Evolutionary conservation across 352 stramenopile genomes (phyloP).

Genomic region (Phytophthora pistaciae): DNA sequence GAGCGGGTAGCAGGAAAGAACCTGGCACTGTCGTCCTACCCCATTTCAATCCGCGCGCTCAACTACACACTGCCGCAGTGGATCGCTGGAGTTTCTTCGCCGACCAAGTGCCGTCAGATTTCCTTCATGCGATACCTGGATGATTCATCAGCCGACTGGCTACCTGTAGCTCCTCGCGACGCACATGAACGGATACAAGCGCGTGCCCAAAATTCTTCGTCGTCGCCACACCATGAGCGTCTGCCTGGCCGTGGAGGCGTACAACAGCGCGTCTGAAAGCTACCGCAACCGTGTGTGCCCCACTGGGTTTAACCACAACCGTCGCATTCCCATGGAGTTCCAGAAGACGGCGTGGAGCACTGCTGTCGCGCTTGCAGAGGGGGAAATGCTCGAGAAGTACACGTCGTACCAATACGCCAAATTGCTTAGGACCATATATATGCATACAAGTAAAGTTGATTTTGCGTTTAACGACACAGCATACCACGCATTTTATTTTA

Average conservation of each 20-base stretch:
- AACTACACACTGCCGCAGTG: conserved; percentile 83
- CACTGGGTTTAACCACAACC: conserved; percentile 77
- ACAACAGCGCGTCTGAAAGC: conserved; percentile 69
- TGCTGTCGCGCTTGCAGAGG: conserved; percentile 53
- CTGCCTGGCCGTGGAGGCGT: conserved; percentile 69
- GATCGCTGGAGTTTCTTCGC: conserved; percentile 86
- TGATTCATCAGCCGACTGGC: conserved; percentile 60
- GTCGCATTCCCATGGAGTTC: conserved; percentile 69
- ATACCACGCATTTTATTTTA: too few species aligned
- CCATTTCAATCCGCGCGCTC: conserved; percentile 74
- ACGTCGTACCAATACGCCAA: too few species aligned
- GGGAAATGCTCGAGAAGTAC: too few species aligned
- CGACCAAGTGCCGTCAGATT: conserved; percentile 61
- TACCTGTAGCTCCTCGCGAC: conserved; percentile 77
- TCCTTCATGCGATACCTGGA: conserved; percentile 78
- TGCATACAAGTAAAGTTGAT: too few species aligned
- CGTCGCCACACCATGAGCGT: conserved; percentile 83
- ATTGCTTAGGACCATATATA: too few species aligned
- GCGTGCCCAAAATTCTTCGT: conserved; percentile 80
- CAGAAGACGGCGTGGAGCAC: conserved; percentile 49
- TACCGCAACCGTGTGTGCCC: conserved; percentile 67
- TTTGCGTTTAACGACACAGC: too few species aligned
- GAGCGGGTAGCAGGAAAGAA: conserved; percentile 39
- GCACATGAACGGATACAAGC: conserved; percentile 80
- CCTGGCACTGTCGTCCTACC: conserved; percentile 73